Base-by-base conservation (phyloP, 441 rosid genomes). In the Adansonia madagascariensis region DNA sequence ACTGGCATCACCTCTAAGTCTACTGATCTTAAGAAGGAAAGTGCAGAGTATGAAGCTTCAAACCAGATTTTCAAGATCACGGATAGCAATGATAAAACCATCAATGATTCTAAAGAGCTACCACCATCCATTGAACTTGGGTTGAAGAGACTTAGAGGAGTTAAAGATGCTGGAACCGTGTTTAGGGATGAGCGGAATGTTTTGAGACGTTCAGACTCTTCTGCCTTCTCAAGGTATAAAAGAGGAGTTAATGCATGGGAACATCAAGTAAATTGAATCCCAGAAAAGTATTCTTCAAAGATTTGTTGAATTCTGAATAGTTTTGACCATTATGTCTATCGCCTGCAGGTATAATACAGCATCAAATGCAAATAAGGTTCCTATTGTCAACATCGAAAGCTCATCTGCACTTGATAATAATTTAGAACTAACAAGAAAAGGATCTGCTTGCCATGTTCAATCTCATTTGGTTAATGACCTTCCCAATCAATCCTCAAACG, bases 141-240 rank as follows among this genome's bases (percentile, higher is more conserved):
- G 41, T 78, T 84, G 50, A 89, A 88, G 76, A 85, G 93, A 82
- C 75, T 67, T 65, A 82, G 89, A 84, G 88, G 79, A 73, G 83
- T 61, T n/a, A 77, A 80, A 52, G 88, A 85, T 14, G 17, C 71
- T 18, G 88, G 78, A 14, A 69, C 69, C 14, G 53, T 70, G 35
- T 74, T 74, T 65, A 82, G 63, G 24, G 85, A 84, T 62, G 89
- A 81, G 78, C 86, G 88, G 43, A 89, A 85, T 83, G 85, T 86
- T 74, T 75, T 89, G 63, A 85, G 87, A 79, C 91, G 84, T 75
- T 89, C 89, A 1, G 81, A 81, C 67, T 80, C 80, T 12, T 89
- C 93, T 56, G 93, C 93, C 60, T 90, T 90, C 84, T 90, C 91
- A 69, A 88, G 88, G 93, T 88, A 88, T 41, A 66, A 15, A 57